phyloP scores from a whole-genome alignment of 2,329 filamentous ascomycete species.

The Aspergillus sp. region DNA sequence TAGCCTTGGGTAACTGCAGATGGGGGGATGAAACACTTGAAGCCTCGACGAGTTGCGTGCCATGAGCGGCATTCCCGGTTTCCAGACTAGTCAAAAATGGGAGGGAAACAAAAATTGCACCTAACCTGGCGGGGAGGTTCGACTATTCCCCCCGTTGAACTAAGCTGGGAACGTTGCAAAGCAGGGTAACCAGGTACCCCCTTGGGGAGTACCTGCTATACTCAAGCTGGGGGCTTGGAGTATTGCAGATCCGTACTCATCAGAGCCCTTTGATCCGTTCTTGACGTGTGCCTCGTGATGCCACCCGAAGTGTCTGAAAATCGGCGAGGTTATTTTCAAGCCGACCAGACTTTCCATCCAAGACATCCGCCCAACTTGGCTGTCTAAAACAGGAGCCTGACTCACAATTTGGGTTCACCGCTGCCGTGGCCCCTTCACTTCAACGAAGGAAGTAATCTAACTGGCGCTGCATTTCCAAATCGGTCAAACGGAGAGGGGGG shows the following conservation, averaged over 20 bases:
- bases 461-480: constrained; percentile 8
- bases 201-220: constrained; percentile 17
- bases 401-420: constrained; percentile 21
- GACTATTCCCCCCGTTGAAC: constrained; percentile 4
- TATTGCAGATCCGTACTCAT: constrained; percentile 22
- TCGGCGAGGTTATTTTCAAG: constrained; percentile 19
- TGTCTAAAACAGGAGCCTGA: constrained; percentile 18
- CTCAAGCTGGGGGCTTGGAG: constrained; percentile 14
- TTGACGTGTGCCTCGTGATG: constrained; percentile 23
- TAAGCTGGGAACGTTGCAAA: constrained; percentile 14
- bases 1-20: constrained; percentile 30
- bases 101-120: neutral
- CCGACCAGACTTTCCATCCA: constrained; percentile 19
- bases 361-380: constrained; percentile 21
- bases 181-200: constrained; percentile 6
- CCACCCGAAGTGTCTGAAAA: constrained; percentile 15
- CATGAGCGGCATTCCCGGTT: constrained; percentile 15
- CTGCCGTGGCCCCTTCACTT: constrained; percentile 16
- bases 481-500: constrained; percentile 19
- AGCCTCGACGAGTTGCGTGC: constrained; percentile 30
- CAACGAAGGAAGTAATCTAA: constrained; percentile 14
- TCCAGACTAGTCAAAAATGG: neutral
- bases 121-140: neutral
- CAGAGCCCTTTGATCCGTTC: constrained; percentile 13
- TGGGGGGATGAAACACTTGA: constrained; percentile 29